These are phyloP conservation scores for Tetrahymena elliotti DNA, from an alignment of 73 alveolate genomes.

Conservation along the genomic window DNA sequence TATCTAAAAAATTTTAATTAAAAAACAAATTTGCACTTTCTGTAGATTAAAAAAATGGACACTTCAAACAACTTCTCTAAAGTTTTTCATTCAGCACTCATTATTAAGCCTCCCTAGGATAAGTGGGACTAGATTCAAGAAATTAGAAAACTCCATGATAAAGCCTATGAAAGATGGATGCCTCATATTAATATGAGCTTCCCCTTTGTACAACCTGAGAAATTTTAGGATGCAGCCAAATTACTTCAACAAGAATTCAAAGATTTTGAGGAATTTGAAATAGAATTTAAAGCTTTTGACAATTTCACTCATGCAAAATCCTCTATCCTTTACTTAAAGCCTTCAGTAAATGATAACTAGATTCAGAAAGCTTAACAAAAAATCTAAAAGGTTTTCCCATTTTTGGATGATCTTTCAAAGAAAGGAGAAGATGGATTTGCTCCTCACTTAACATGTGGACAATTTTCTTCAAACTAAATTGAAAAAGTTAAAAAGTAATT, in stretches of 20 bases:
- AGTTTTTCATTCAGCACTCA: slow-evolving; percentile 36
- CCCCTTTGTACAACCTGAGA: slow-evolving; percentile 23
- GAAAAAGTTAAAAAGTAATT: slow-evolving; percentile 4
- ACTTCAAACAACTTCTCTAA: neutral
- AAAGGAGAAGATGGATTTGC: slow-evolving; percentile 24
- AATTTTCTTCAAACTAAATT: slow-evolving; percentile 8
- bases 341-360: neutral
- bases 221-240: slow-evolving; percentile 11
- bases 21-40: neutral
- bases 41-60: neutral
- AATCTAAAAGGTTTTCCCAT: slow-evolving; percentile 8
- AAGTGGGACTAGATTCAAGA: slow-evolving; percentile 11
- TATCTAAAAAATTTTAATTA: neutral
- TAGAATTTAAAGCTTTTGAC: slow-evolving; percentile 4
- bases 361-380: neutral
- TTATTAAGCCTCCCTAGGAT: slow-evolving; percentile 20
- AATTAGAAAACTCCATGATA: slow-evolving; percentile 18
- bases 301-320: slow-evolving; percentile 22
- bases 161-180: slow-evolving; percentile 51
- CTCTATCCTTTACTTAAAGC: slow-evolving; percentile 4
- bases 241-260: slow-evolving; percentile 3
- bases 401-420: slow-evolving; percentile 15
- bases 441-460: slow-evolving; percentile 26
- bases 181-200: slow-evolving; percentile 39
- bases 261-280: slow-evolving; percentile 16